phyloP scores from a whole-genome alignment of 306 rosid genomes.

The Castanospermum australe region DNA sequence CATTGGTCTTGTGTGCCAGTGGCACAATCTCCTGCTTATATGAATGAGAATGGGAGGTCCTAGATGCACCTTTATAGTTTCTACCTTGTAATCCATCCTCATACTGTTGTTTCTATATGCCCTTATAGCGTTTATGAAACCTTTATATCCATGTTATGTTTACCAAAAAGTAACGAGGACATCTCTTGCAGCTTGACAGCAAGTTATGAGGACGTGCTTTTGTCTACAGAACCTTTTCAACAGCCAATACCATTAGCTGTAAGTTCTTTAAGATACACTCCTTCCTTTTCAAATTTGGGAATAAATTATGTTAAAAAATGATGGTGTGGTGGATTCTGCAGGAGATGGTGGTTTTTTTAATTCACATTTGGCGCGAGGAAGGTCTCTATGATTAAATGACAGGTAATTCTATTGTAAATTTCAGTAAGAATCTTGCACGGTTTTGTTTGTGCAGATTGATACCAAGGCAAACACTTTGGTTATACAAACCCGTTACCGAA shows the following conservation, averaged over 20 bases:
- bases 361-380: conserved; percentile 64
- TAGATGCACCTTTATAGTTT: background rate
- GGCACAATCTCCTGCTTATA: background rate
- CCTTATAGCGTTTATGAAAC: background rate
- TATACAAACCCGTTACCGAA: conserved; percentile 13
- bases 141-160: background rate
- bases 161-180: background rate
- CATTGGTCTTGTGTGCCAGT: background rate
- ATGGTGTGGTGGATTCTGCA: conserved; percentile 31
- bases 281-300: background rate
- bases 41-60: conserved; percentile 6
- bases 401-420: conserved; percentile 16
- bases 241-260: conserved; percentile 39
- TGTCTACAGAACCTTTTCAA: conserved; percentile 26
- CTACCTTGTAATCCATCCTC: background rate
- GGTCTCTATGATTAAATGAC: conserved; percentile 63
- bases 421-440: conserved; percentile 29
- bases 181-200: conserved; percentile 39
- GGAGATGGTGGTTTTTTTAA: conserved; percentile 70
- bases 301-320: background rate
- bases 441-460: conserved; percentile 39
- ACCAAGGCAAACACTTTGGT: conserved; percentile 18
- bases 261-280: conserved; percentile 18
- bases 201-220: conserved; percentile 28
- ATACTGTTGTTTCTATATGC: background rate